A percentile compares a stretch with the other conserved stretches of the same genome.
Evolutionary conservation across 192 early-diverging fungal species (phyloP).

Genomic region (Gryganskiella cystojenkinii): DNA sequence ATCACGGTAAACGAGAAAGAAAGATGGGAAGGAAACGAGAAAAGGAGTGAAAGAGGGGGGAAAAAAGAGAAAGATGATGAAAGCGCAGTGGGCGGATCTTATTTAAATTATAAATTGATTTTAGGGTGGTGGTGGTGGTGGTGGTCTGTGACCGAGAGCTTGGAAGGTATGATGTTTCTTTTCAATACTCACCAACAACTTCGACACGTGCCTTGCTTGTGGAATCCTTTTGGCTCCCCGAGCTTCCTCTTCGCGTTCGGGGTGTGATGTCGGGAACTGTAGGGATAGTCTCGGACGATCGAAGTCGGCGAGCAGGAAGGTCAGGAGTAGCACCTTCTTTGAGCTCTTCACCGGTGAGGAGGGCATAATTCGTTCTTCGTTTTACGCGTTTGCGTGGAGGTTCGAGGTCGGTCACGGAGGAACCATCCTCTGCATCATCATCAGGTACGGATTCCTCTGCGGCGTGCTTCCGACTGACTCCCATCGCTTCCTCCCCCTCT

Average conservation of each 20-base stretch:
- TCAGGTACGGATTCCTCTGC: too few relatives aligned
- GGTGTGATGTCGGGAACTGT: background rate
- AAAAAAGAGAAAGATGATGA: too few relatives aligned
- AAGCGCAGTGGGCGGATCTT: too few relatives aligned
- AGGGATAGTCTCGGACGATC: conserved; percentile 19
- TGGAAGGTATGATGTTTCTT: too few relatives aligned
- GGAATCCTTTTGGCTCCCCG: conserved; percentile 1
- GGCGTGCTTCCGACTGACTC: too few relatives aligned
- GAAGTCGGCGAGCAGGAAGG: conserved; percentile 15
- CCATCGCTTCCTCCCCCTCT: background rate
- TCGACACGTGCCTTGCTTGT: conserved; percentile 1
- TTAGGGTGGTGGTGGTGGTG: too few relatives aligned
- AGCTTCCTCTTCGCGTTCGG: conserved; percentile 14
- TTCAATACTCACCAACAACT: conserved; percentile 19
- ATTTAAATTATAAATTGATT: too few relatives aligned
- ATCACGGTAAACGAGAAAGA: too few relatives aligned
- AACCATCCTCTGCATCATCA: background rate
- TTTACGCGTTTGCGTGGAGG: conserved; percentile 28
- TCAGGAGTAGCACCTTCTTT: conserved; percentile 2
- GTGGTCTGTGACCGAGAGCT: too few relatives aligned
- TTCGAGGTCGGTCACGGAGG: conserved; percentile 1
- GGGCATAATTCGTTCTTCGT: background rate
- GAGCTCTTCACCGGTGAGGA: background rate
- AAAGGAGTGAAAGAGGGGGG: too few relatives aligned
- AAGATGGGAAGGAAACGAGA: too few relatives aligned